phyloP scores from a whole-genome alignment of 495 filamentous ascomycete genomes.

The Lasiosphaeris hirsuta region DNA sequence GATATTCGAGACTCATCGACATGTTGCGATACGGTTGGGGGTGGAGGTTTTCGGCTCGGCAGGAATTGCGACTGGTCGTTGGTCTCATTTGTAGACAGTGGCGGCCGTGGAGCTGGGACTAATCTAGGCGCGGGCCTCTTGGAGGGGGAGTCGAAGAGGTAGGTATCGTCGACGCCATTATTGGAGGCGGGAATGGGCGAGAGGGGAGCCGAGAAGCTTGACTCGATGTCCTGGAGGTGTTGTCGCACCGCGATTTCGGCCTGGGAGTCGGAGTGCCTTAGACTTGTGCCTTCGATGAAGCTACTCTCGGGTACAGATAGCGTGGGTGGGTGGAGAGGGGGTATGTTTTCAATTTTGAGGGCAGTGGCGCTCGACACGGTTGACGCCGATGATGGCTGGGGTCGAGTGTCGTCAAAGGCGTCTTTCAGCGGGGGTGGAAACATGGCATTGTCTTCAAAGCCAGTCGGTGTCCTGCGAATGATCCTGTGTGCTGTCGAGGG shows the following conservation, averaged over 20 bases:
- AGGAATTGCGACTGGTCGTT: conserved; percentile 23
- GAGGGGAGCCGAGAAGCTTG: conserved; percentile 67
- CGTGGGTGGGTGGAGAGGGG: conserved; percentile 18
- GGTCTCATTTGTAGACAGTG: conserved; percentile 12
- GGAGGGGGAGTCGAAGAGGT: conserved; percentile 52
- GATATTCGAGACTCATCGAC: conserved; percentile 20
- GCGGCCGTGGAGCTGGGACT: conserved; percentile 7
- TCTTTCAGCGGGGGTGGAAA: conserved; percentile 8
- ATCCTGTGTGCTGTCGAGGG: conserved; percentile 21
- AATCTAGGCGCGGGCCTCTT: conserved; percentile 24
- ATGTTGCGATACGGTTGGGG: conserved; percentile 17
- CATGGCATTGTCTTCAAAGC: conserved; percentile 1
- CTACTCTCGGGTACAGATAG: conserved; percentile 35
- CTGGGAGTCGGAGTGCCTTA: conserved; percentile 38
- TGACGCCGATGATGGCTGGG: conserved; percentile 6
- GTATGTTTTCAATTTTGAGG: conserved; percentile 27
- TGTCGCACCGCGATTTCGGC: conserved; percentile 45
- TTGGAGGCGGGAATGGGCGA: conserved; percentile 44
- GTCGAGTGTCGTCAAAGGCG: conserved; percentile 13
- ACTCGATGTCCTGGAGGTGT: conserved; percentile 82
- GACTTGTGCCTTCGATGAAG: conserved; percentile 40
- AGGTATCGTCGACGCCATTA: conserved; percentile 60
- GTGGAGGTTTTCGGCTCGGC: conserved; percentile 18
- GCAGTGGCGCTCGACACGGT: conserved; percentile 9
- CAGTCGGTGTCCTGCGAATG: neutral